A percentile compares a stretch with the other conserved stretches of the same genome.
These are phyloP conservation scores for Gardenia jasminoides DNA, from an alignment of 257 asterid genomes.

Conservation along the genomic window DNA sequence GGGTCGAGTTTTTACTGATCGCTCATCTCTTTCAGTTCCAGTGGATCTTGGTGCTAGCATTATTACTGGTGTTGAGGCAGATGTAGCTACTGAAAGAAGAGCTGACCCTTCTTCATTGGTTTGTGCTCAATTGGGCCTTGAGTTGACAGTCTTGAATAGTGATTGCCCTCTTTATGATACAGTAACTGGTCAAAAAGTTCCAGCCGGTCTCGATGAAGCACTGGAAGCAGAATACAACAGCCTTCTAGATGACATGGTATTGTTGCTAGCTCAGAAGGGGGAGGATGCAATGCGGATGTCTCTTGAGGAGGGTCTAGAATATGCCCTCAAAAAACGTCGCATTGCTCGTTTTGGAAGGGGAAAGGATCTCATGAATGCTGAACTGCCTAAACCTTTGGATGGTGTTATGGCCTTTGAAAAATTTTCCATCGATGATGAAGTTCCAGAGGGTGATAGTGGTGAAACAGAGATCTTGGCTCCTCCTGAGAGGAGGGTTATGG, in stretches of 20 bases:
- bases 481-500: slow-evolving; percentile 97
- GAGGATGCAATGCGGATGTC: slow-evolving; percentile 84
- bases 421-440: slow-evolving; percentile 30
- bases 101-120: slow-evolving; percentile 96
- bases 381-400: slow-evolving; percentile 33
- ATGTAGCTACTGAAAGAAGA: slow-evolving; percentile 94
- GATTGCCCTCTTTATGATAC: slow-evolving; percentile 96
- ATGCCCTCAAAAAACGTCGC: slow-evolving; percentile 66
- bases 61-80: slow-evolving; percentile 98
- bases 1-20: slow-evolving; percentile 95
- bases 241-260: slow-evolving; percentile 90
- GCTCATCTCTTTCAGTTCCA: slow-evolving; percentile 85
- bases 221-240: slow-evolving; percentile 90
- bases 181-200: slow-evolving; percentile 81
- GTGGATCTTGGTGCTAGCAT: slow-evolving; percentile 99
- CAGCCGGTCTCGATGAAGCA: slow-evolving; percentile 77
- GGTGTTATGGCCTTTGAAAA: slow-evolving; percentile 30
- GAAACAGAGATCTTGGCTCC: slow-evolving; percentile 62
- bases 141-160: slow-evolving; percentile 88
- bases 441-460: slow-evolving; percentile 27
- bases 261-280: slow-evolving; percentile 90
- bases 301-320: slow-evolving; percentile 90
- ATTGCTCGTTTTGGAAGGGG: slow-evolving; percentile 33
- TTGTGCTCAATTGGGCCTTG: slow-evolving; percentile 96
- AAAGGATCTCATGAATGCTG: slow-evolving; percentile 27